Percentiles rank a stretch among this genome's conserved stretches.
Evolutionary conservation across 1,284 basidiomycete species (phyloP).

Genomic region (Schizophyllum commune): DNA sequence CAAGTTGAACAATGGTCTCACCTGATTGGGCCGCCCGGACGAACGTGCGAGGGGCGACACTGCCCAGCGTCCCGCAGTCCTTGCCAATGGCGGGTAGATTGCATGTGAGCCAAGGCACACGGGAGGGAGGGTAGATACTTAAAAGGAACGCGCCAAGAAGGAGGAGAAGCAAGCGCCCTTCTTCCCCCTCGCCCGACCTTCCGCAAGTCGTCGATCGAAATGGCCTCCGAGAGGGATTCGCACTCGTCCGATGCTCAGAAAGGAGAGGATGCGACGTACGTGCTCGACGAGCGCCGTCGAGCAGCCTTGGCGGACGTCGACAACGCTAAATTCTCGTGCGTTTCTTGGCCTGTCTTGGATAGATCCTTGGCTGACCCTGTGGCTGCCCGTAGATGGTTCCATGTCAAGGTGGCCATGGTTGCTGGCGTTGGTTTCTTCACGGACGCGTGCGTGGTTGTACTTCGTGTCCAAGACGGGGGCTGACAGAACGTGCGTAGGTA

Average conservation of each 20-base stretch:
- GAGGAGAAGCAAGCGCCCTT: neutral
- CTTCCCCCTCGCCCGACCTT: neutral
- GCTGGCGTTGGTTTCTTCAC: constrained; percentile 82
- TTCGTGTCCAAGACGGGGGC: neutral
- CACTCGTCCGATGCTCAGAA: neutral
- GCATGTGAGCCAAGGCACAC: neutral
- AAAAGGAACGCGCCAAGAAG: neutral
- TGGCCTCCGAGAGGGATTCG: neutral
- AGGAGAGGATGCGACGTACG: constrained; percentile 1
- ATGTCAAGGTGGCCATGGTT: constrained; percentile 65
- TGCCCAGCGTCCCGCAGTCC: neutral
- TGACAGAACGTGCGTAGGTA: constrained; percentile 32
- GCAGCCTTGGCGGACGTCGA: constrained; percentile 72
- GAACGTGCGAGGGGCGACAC: neutral
- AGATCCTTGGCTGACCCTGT: constrained; percentile 1
- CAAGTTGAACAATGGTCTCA: neutral
- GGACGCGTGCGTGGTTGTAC: constrained; percentile 49
- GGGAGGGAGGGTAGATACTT: neutral
- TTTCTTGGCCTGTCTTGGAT: constrained; percentile 5
- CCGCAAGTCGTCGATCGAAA: neutral
- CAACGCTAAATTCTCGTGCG: constrained; percentile 64
- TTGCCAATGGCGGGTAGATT: neutral
- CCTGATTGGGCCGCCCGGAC: neutral
- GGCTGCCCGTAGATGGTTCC: constrained; percentile 42
- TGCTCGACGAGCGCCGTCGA: constrained; percentile 48